Conservation (phyloP, 2,329 filamentous ascomycete species). For the Talaromyces sp. region DNA sequence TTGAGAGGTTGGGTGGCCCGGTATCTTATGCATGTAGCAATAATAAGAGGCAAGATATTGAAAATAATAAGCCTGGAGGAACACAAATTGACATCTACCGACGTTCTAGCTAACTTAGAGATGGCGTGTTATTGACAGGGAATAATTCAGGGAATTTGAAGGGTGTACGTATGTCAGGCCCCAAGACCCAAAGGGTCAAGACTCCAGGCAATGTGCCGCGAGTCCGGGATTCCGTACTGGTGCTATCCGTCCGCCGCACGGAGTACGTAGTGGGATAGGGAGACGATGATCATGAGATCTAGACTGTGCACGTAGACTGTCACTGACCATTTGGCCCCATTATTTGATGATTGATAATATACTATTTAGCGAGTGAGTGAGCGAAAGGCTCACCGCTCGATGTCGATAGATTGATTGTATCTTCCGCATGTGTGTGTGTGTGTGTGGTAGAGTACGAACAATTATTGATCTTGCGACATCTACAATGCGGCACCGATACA, state of each 20-base stretch:
- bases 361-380: not conserved
- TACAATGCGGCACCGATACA: not conserved
- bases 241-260: not conserved
- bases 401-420: not conserved
- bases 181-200: not conserved
- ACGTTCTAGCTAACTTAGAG: not conserved
- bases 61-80: not conserved
- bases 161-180: not conserved
- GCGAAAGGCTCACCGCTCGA: not conserved
- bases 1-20: not conserved
- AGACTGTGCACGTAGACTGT: not conserved
- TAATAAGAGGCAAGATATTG: not conserved
- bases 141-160: constrained; percentile 1
- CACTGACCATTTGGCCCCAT: not conserved
- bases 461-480: not conserved
- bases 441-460: not conserved
- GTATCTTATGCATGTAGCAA: not conserved
- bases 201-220: not conserved
- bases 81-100: not conserved
- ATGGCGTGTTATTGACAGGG: not conserved
- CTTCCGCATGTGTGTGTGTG: no score
- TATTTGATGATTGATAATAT: not conserved
- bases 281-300: constrained; percentile 1
- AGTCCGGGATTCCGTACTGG: not conserved
- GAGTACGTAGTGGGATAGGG: not conserved